A percentile compares a stretch with the other conserved stretches of the same genome.
These are phyloP conservation scores for Penicillium sp. DNA, from an alignment of 2,329 filamentous ascomycete genomes.

Conservation along the genomic window DNA sequence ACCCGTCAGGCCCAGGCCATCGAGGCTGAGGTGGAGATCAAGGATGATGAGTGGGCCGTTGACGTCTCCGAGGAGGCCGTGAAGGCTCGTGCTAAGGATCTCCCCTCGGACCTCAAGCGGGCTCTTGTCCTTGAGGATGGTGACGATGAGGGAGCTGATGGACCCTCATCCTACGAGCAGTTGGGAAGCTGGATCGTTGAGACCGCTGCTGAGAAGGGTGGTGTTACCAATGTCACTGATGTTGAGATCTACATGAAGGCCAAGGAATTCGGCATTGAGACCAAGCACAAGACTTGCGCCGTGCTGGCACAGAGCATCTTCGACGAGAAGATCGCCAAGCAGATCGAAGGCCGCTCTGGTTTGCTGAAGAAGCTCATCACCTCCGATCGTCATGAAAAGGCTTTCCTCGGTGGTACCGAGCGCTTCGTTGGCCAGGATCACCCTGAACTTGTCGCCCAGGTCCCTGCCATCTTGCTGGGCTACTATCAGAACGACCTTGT, in stretches of 20 bases:
- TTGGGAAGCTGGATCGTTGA: slow-evolving; percentile 89
- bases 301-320: slow-evolving; percentile 94
- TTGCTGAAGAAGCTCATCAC: slow-evolving; percentile 92
- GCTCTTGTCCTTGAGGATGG: slow-evolving; percentile 80
- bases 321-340: slow-evolving; percentile 80
- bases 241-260: slow-evolving; percentile 94
- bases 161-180: slow-evolving; percentile 78
- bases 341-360: slow-evolving; percentile 77
- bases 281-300: slow-evolving; percentile 87
- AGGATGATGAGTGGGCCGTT: slow-evolving; percentile 91
- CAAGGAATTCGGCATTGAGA: slow-evolving; percentile 90
- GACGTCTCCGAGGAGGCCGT: slow-evolving; percentile 95
- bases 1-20: slow-evolving; percentile 74
- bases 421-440: slow-evolving; percentile 82
- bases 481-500: slow-evolving; percentile 90
- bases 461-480: slow-evolving; percentile 83
- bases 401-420: slow-evolving; percentile 90
- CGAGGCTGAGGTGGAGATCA: slow-evolving; percentile 65
- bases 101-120: slow-evolving; percentile 92
- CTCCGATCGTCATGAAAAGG: slow-evolving; percentile 92
- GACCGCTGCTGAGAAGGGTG: slow-evolving; percentile 67
- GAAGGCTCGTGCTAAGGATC: slow-evolving; percentile 86
- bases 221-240: slow-evolving; percentile 77
- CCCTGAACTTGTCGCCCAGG: slow-evolving; percentile 71
- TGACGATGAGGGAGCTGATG: slow-evolving; percentile 75